phyloP scores from a whole-genome alignment of 2,329 filamentous ascomycete genomes.

The Penicillium sp. region DNA sequence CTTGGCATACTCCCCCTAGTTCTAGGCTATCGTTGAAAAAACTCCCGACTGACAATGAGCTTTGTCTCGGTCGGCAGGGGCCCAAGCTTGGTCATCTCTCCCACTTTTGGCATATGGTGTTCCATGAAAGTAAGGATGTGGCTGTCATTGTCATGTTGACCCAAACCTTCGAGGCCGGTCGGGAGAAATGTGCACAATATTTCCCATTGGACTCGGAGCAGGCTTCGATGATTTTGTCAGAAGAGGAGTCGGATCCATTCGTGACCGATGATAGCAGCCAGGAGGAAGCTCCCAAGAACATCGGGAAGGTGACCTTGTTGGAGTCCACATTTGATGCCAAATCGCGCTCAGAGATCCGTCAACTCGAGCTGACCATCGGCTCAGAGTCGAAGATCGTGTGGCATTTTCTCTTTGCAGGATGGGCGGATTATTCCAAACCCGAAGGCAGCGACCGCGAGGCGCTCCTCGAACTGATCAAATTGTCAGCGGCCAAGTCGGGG shows the following conservation, averaged over 20 bases:
- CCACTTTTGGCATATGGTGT: slow-evolving; percentile 95
- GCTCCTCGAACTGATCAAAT: slow-evolving; percentile 53
- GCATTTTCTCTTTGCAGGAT: slow-evolving; percentile 83
- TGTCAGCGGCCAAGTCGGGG: slow-evolving; percentile 48
- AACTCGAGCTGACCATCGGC: slow-evolving; percentile 59
- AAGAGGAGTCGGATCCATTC: slow-evolving; percentile 40
- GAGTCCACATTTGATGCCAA: slow-evolving; percentile 57
- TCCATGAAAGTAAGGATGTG: slow-evolving; percentile 72
- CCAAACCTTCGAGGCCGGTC: slow-evolving; percentile 74
- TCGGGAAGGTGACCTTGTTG: slow-evolving; percentile 67
- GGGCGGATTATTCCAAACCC: slow-evolving; percentile 90
- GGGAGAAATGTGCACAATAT: slow-evolving; percentile 87
- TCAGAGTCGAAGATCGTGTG: slow-evolving; percentile 67
- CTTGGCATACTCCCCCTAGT: background rate
- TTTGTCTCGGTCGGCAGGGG: slow-evolving; percentile 52
- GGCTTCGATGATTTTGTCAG: slow-evolving; percentile 48
- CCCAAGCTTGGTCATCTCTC: slow-evolving; percentile 74
- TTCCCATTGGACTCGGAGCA: slow-evolving; percentile 66
- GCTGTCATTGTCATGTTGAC: slow-evolving; percentile 95
- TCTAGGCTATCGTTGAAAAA: background rate
- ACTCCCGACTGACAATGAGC: background rate
- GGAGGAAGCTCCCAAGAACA: slow-evolving; percentile 65
- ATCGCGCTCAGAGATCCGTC: slow-evolving; percentile 70
- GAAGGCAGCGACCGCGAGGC: slow-evolving; percentile 55
- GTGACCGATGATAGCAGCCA: slow-evolving; percentile 63